Percentiles rank a stretch among this genome's conserved stretches.
Conservation (phyloP, 2,329 filamentous ascomycete genomes). For the Penicillium fuscoglaucum region DNA sequence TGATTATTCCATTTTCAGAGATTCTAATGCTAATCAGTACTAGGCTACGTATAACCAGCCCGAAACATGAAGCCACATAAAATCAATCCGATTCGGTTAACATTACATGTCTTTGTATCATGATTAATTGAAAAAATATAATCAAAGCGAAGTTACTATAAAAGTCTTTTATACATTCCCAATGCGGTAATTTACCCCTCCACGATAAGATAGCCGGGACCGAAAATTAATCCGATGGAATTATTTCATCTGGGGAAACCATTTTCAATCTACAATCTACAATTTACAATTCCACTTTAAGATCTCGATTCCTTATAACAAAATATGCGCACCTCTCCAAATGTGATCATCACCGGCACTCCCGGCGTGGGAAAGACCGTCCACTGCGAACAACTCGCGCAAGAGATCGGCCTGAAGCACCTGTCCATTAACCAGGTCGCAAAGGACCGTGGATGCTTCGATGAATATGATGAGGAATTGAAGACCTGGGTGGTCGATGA, state of each 20-base stretch:
- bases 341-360: conserved; percentile 93
- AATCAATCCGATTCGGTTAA: neutral
- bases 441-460: conserved; percentile 83
- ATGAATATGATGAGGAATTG: conserved; percentile 81
- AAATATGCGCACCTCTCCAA: conserved; percentile 58
- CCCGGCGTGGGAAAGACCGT: conserved; percentile 95
- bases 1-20: neutral
- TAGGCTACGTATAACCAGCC: conserved; percentile 8
- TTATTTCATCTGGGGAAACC: conserved; percentile 20
- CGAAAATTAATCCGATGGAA: conserved; percentile 22
- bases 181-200: conserved; percentile 8
- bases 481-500: conserved; percentile 94
- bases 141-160: neutral
- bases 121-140: neutral
- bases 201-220: conserved; percentile 21
- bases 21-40: conserved; percentile 1
- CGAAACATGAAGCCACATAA: neutral
- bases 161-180: conserved; percentile 5
- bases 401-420: conserved; percentile 75
- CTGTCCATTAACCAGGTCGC: conserved; percentile 87
- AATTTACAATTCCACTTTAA: neutral
- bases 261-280: neutral
- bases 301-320: neutral
- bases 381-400: conserved; percentile 78
- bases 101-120: neutral